Conservation (phyloP, 768 basidiomycete genomes). For the Megacollybia marginata region DNA sequence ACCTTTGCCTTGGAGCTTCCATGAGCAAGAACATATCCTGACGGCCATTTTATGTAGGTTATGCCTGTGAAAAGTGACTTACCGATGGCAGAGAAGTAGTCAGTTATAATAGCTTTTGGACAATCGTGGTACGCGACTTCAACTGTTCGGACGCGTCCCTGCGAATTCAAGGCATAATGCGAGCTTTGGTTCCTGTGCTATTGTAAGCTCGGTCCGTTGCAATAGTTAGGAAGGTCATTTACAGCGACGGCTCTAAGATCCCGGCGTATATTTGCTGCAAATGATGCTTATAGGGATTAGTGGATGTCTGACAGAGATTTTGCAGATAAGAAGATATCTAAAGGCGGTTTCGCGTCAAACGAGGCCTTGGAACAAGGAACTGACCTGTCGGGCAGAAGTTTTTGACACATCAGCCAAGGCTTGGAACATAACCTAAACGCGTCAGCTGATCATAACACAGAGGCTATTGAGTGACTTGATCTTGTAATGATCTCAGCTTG, state of each 20-base stretch:
- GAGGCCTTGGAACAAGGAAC: too few species aligned
- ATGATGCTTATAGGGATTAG: not conserved
- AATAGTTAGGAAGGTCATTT: not conserved
- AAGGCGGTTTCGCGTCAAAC: too few species aligned
- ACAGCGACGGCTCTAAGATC: conserved; percentile 4
- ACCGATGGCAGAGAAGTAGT: conserved; percentile 9
- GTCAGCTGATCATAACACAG: too few species aligned
- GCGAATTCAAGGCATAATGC: conserved; percentile 1
- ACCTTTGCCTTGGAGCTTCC: not conserved
- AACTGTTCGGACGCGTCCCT: not conserved
- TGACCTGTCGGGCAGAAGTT: too few species aligned
- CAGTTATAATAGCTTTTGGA: not conserved
- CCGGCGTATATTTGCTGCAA: not conserved
- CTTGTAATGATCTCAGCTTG: too few species aligned
- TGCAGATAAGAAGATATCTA: conserved; percentile 4
- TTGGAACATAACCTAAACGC: too few species aligned
- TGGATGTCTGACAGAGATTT: not conserved
- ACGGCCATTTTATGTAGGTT: not conserved
- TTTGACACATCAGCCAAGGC: too few species aligned
- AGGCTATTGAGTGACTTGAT: too few species aligned
- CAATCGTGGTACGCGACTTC: conserved; percentile 4
- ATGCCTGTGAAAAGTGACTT: not conserved
- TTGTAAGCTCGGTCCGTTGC: not conserved
- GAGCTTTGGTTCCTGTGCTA: not conserved
- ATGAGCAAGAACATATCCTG: conserved; percentile 7